Base-by-base conservation (phyloP, 2,329 filamentous ascomycete species). In the Cercospora zeae-maydis region DNA sequence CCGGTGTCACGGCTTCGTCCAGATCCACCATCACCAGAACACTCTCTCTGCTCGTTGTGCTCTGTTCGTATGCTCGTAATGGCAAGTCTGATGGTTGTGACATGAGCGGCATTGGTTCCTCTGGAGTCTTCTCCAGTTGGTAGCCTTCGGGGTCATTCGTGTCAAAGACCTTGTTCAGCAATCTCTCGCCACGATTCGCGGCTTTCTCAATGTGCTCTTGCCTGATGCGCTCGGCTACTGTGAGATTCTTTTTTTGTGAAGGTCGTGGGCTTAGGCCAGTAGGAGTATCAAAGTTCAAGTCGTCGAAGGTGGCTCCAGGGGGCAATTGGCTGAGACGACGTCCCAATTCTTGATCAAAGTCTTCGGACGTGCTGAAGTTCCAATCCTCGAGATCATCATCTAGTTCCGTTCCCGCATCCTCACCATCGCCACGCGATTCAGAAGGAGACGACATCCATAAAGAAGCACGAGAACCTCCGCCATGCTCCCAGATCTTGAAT, bases 401-500 rank as follows among this genome's bases (percentile, higher is more conserved):
- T 5, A 31, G 11, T 6, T 16, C 6, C 3, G 47, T 27, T 31
- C 14, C 49, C 5, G 59, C 78, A 0, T 78, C 72, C 6, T 76
- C 71, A 6, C 49, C 57, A 21, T 34, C 57, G n/a, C 21, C 27
- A 30, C 45, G 79, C 27, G 61, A 55, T 39, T 69, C 68, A 24
- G 65, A 62, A 33, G 85, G 84, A 11, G 81, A 82, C 24, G 82
- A 81, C 64, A 85, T 82, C 73, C 87, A 88, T 0, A 88, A 75
- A 5, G 86, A 88, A 66, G 84, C 85, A 51, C 90, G 84, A 67
- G 85, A 86, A 30, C 90, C 90, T 24, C 90, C 90, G 68, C 86
- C 83, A 7, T 86, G 83, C 74, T 93, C 90, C 90, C 90, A 93
- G 19, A 87, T 73, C 72, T 87, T 88, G 77, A 89, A 93, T 11